Evolutionary conservation across 768 basidiomycete genomes (phyloP).

Genomic region (Paxillus ammoniavirescens): DNA sequence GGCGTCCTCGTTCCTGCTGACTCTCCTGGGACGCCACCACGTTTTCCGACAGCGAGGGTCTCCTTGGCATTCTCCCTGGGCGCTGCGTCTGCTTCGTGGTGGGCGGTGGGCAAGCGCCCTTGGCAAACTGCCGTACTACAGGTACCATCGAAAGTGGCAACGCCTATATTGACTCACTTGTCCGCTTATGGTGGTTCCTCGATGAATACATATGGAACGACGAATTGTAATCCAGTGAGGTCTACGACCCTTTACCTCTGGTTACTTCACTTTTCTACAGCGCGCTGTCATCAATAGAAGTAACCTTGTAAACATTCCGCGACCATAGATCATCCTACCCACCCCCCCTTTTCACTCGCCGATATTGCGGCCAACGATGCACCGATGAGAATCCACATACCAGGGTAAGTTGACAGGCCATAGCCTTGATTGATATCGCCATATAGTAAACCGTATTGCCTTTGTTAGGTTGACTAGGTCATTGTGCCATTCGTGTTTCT

Average conservation of each 20-base stretch:
- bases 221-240: too few relatives aligned
- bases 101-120: too few relatives aligned
- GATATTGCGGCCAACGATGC: too few relatives aligned
- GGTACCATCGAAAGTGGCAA: too few relatives aligned
- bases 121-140: too few relatives aligned
- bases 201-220: too few relatives aligned
- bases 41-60: neutral
- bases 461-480: neutral
- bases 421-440: slow-evolving; percentile 14
- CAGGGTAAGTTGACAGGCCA: slow-evolving; percentile 6
- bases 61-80: too few relatives aligned
- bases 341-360: too few relatives aligned
- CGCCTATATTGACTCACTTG: neutral
- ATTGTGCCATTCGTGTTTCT: too few relatives aligned
- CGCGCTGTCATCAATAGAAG: neutral
- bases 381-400: slow-evolving; percentile 4
- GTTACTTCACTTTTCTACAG: neutral
- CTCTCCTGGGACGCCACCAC: slow-evolving; percentile 1
- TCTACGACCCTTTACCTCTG: neutral
- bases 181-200: too few relatives aligned
- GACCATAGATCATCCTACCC: neutral
- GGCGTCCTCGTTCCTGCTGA: neutral
- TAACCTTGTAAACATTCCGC: neutral
- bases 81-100: too few relatives aligned
- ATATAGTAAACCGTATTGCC: neutral